Percentiles rank a stretch among this genome's conserved stretches.
Evolutionary conservation across 257 asterid species (phyloP).

Genomic region (Nicotiana attenuata): DNA sequence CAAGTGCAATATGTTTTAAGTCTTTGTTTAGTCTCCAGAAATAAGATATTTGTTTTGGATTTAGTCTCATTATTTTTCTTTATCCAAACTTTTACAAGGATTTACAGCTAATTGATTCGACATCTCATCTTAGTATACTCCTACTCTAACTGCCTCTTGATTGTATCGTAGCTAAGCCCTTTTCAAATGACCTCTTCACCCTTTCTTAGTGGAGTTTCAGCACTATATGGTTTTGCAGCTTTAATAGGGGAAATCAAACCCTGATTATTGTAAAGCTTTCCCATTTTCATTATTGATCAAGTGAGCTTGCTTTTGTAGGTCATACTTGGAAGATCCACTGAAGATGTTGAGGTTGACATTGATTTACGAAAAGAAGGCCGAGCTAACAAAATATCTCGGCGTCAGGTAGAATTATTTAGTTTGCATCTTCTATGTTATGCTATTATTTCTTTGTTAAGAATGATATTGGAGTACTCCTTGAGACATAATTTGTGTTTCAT

Average conservation of each 20-base stretch:
- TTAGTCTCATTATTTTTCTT: not conserved
- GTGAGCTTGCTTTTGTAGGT: conserved; percentile 42
- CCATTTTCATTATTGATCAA: conserved; percentile 3
- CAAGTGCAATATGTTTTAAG: not conserved
- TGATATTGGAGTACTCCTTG: not conserved
- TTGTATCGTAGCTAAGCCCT: not conserved
- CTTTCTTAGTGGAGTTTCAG: not conserved
- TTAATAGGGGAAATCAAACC: not conserved
- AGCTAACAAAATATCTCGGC: conserved; percentile 93
- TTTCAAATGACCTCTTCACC: not conserved
- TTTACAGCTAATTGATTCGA: not conserved
- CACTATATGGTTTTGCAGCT: not conserved
- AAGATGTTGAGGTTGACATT: conserved; percentile 78
- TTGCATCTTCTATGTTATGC: not conserved
- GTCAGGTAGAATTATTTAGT: conserved; percentile 54
- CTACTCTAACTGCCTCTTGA: not conserved
- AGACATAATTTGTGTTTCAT: not conserved
- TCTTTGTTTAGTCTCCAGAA: not conserved
- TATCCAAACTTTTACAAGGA: conserved; percentile 1
- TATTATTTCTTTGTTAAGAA: not conserved
- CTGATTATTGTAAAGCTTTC: not conserved
- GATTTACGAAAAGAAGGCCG: conserved; percentile 90
- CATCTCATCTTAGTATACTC: not conserved
- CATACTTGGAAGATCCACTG: conserved; percentile 92
- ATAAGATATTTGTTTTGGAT: not conserved